A percentile compares a stretch with the other conserved stretches of the same genome.
These are phyloP conservation scores for Tulasnella sp. DNA, from an alignment of 768 basidiomycete genomes.

Conservation along the genomic window DNA sequence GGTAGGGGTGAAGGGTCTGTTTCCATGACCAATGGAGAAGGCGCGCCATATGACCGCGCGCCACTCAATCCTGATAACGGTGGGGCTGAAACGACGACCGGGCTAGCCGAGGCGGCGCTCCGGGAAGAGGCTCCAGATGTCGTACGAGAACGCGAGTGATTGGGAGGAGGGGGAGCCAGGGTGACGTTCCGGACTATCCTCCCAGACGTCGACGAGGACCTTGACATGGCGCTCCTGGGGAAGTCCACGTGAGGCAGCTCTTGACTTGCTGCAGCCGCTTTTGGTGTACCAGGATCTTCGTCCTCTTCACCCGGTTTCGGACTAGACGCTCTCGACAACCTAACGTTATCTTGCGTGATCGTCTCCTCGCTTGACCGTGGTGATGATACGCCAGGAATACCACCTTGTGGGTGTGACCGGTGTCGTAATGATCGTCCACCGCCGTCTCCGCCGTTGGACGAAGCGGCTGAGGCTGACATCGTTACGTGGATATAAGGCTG, in stretches of 20 bases:
- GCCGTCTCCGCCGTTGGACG: too few relatives aligned
- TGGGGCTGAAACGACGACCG: background rate
- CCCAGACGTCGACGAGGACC: background rate
- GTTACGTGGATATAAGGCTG: background rate
- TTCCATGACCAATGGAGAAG: background rate
- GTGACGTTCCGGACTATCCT: conserved; percentile 16
- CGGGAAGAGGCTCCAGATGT: background rate
- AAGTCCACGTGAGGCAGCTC: background rate
- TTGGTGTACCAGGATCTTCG: background rate
- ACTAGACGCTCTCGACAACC: background rate
- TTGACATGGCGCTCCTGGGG: background rate
- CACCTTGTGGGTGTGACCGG: background rate
- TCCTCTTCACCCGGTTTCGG: background rate
- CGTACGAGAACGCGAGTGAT: background rate
- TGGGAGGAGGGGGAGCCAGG: background rate
- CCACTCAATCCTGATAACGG: background rate
- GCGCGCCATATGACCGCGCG: background rate
- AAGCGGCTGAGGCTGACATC: background rate
- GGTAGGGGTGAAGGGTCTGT: background rate
- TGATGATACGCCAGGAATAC: background rate
- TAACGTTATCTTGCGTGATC: conserved; percentile 14
- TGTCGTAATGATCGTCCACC: background rate
- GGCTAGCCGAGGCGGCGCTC: background rate
- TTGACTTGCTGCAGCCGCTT: background rate
- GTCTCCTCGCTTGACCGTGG: conserved; percentile 23